Base-by-base conservation (phyloP, 2,329 filamentous ascomycete genomes). In the Canariomyces notabilis region DNA sequence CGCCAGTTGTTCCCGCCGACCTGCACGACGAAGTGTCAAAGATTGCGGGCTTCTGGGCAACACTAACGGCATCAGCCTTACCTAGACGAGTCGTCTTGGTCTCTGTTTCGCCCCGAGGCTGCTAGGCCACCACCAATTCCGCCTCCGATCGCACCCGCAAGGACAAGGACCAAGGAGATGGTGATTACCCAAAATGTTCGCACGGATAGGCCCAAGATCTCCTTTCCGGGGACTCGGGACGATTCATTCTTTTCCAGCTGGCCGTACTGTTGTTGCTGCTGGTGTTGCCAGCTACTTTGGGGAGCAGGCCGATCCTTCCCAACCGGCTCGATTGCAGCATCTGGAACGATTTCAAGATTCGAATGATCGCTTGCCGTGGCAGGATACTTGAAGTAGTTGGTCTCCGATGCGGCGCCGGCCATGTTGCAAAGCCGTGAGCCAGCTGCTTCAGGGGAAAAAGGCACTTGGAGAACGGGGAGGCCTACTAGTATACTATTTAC, bases 61-160 rank as follows among this genome's bases (percentile, higher is more conserved):
- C 23, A 18, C 21, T 18, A 23, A 12, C 8, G 15, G 9, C 21
- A 11, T 21, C 11, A 11, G 12, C 18, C 41, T 37, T 16, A 43
- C 41, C 32, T 43, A 3, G 22, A 21, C 15, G 37, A 46, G 26
- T n/a, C n/a, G n/a, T n/a, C n/a, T n/a, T n/a, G n/a, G n/a, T n/a
- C n/a, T 31, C 26, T 15, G 35, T 21, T 18, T 15, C 21, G 8
- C 45, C 47, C n/a, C 37, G 48, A 21, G 26, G 50, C 48, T 18
- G 51, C 46, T 20, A 57, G 36, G 1, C 55, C 48, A 7, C 48
- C 55, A 6, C 53, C 55, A 4, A 57, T 45, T 5, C 55, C 54
- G 9, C 54, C 54, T 1, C 52, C 55, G 2, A 57, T 49, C 4
- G 41, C 50, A 7, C 35, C 55, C 0, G 48, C 52, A 16, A 57